Evolutionary conservation across 805 yeast genomes (phyloP).

Genomic region (Starmerella geochares): DNA sequence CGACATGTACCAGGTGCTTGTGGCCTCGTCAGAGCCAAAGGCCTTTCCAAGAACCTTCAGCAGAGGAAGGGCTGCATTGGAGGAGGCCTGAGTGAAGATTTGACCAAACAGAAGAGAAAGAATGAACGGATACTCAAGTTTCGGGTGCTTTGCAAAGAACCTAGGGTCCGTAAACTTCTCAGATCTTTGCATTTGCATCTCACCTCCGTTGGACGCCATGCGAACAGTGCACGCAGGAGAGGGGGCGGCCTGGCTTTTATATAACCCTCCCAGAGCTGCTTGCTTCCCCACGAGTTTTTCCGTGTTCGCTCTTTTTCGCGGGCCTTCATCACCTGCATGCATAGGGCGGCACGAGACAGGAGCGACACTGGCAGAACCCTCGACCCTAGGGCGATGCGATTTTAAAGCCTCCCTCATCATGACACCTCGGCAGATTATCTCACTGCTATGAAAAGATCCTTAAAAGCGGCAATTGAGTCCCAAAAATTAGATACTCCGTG

Average conservation of each 20-base stretch:
- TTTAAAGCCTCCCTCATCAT: not conserved
- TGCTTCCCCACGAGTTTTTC: not conserved
- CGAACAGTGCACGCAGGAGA: not conserved
- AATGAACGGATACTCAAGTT: conserved; percentile 20
- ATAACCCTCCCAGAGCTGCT: not conserved
- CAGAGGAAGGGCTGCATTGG: conserved; percentile 23
- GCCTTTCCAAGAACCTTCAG: conserved; percentile 29
- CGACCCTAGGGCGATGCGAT: not conserved
- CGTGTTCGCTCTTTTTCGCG: not conserved
- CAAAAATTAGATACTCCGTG: not conserved
- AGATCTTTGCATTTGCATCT: conserved; percentile 17
- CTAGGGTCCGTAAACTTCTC: conserved; percentile 21
- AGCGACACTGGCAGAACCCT: conserved; percentile 2
- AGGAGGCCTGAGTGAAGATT: conserved; percentile 42
- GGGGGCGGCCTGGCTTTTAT: not conserved
- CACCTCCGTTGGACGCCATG: not conserved
- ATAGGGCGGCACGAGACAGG: not conserved
- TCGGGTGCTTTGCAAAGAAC: conserved; percentile 17
- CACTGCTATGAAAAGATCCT: not conserved
- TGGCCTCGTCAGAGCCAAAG: conserved; percentile 27
- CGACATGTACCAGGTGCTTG: conserved; percentile 56
- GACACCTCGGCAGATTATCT: not conserved
- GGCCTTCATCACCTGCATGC: not conserved
- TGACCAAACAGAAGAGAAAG: conserved; percentile 46
- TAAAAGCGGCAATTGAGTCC: not conserved